Evolutionary conservation across 192 early-diverging fungal species (phyloP), one percentile per base, ranked within the genome.

Genomic region (Helicostylum pulchrum): DNA sequence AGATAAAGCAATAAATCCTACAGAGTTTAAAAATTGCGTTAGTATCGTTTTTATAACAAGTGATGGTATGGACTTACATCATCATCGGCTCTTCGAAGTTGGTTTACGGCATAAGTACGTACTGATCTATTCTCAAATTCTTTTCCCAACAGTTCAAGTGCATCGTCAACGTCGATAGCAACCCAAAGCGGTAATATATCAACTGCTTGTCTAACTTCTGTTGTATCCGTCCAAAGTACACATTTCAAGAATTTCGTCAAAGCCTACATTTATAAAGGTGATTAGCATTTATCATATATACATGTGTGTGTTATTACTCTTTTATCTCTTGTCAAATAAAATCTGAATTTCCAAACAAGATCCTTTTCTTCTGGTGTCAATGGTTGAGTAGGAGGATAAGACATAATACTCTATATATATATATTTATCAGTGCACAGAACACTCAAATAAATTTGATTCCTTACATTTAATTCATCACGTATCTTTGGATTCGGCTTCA

Each of bases 241-340:
- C 90, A 94, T 71, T 94, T 95, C 14, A 99, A 75, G 77, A 99
- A 99, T 74, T 99, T 99, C 52, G 98, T 98, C 53, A 98, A 77
- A 0, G 98, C 96, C 79, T 89, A 73, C 23, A 32, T 26, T 17
- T 51, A 1, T 7, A 50, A 51, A 60, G 43, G 10, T 30, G 26
- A 26, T 26, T 26, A 26, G 2, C 26, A 26, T 26, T n/a, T 44
- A 73, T 20, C n/a, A 34, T 14, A 47, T n/a, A 17, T 48, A 30
- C 20, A 72, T 20, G 2, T 26, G 0, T 26, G 26, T 26, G 26
- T 26, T 26, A 26, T 26, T 78, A 89, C 89, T 42, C 90, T 89
- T 63, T 94, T 96, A 78, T 99, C 95, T 20, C 90, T 75, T 20
- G 94, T 92, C 46, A 99, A 77, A 65, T 97, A 95, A 61, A 92